These are phyloP conservation scores for Kickxella alabastrina DNA, from an alignment of 192 early-diverging fungal genomes.

Conservation along the genomic window DNA sequence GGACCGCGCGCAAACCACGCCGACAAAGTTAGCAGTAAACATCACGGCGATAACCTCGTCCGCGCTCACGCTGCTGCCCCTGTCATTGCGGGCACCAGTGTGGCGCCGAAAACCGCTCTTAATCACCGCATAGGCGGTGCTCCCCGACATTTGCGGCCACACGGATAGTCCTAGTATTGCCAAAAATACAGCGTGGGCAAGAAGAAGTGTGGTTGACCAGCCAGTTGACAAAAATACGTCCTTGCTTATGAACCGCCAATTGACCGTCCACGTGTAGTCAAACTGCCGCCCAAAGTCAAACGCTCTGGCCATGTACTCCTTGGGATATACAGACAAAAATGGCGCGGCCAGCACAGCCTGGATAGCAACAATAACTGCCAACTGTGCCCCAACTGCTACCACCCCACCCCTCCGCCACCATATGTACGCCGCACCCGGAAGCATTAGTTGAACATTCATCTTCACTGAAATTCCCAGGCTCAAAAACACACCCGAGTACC, in stretches of 20 bases:
- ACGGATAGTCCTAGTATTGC: slow-evolving; percentile 54
- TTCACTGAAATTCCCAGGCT: slow-evolving; percentile 86
- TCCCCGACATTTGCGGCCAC: slow-evolving; percentile 49
- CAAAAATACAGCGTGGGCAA: slow-evolving; percentile 60
- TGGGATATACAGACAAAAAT: slow-evolving; percentile 56
- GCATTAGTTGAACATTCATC: slow-evolving; percentile 92
- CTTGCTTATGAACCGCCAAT: slow-evolving; percentile 83
- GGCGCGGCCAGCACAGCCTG: slow-evolving; percentile 61
- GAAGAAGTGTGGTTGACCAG: slow-evolving; percentile 61
- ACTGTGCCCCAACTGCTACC: slow-evolving; percentile 5
- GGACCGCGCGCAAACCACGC: slow-evolving; percentile 80
- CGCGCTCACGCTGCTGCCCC: background rate
- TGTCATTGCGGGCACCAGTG: background rate
- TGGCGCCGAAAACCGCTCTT: slow-evolving; percentile 5
- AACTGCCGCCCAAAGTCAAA: slow-evolving; percentile 90
- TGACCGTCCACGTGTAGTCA: slow-evolving; percentile 90
- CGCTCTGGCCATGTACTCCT: slow-evolving; percentile 66
- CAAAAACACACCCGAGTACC: slow-evolving; percentile 16
- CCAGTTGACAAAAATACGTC: slow-evolving; percentile 59
- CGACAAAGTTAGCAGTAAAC: slow-evolving; percentile 87
- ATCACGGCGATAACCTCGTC: slow-evolving; percentile 43
- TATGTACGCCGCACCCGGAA: slow-evolving; percentile 75
- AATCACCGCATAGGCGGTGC: slow-evolving; percentile 8
- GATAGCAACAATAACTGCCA: slow-evolving; percentile 3
- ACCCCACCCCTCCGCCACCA: slow-evolving; percentile 36